These are phyloP conservation scores for Yarrowia sp. DNA, from an alignment of 805 yeast species.

Conservation along the genomic window DNA sequence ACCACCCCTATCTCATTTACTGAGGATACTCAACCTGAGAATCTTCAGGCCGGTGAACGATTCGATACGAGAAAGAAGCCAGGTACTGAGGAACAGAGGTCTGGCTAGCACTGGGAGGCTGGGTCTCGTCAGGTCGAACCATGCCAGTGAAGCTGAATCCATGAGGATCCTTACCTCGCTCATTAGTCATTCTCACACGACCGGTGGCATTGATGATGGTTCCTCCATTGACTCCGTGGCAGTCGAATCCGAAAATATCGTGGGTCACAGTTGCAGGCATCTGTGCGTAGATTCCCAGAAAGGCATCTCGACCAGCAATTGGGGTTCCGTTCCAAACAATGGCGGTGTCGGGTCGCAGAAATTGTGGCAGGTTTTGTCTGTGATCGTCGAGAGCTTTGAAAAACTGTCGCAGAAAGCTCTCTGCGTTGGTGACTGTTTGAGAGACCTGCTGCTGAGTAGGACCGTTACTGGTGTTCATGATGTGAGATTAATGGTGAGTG, in stretches of 20 bases:
- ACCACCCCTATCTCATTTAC: not conserved
- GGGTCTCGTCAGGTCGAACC: slow-evolving; percentile 10
- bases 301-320: slow-evolving; percentile 51
- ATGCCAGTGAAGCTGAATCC: slow-evolving; percentile 48
- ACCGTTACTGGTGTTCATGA: not conserved
- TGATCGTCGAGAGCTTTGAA: slow-evolving; percentile 50
- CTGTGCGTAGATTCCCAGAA: slow-evolving; percentile 48
- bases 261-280: slow-evolving; percentile 51
- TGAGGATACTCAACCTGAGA: slow-evolving; percentile 42
- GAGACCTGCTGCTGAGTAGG: slow-evolving; percentile 10
- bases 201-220: slow-evolving; percentile 50
- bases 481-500: not conserved
- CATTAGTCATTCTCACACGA: slow-evolving; percentile 49
- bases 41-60: slow-evolving; percentile 49
- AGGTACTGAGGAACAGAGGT: slow-evolving; percentile 25
- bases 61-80: slow-evolving; percentile 49
- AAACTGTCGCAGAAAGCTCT: slow-evolving; percentile 46
- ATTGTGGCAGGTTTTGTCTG: slow-evolving; percentile 45
- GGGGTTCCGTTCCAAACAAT: slow-evolving; percentile 56
- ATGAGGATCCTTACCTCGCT: slow-evolving; percentile 45
- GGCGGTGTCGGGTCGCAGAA: slow-evolving; percentile 48
- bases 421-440: slow-evolving; percentile 39
- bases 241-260: slow-evolving; percentile 50
- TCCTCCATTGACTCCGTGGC: slow-evolving; percentile 51
- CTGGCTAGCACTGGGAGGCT: slow-evolving; percentile 11